These are phyloP conservation scores for Eucalyptus fibrosa DNA, from an alignment of 345 rosid genomes.

Conservation along the genomic window DNA sequence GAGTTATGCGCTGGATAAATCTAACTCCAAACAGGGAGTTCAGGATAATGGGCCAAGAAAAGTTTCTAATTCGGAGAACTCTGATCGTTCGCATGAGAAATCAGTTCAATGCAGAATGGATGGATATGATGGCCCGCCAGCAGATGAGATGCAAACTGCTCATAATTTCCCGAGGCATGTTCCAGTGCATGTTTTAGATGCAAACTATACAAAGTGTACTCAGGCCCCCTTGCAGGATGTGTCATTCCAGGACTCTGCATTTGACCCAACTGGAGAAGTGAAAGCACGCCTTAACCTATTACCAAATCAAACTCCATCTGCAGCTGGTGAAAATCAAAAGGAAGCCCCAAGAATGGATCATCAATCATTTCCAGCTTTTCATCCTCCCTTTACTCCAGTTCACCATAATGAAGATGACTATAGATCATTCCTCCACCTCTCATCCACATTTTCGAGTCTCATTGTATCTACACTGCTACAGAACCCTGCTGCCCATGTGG, in stretches of 20 bases:
- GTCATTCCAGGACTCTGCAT: slow-evolving; percentile 9
- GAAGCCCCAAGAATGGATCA: slow-evolving; percentile 21
- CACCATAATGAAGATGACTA: slow-evolving; percentile 51
- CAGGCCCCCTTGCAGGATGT: slow-evolving; percentile 36
- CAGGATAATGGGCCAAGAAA: slow-evolving; percentile 34
- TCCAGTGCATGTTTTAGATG: slow-evolving; percentile 47
- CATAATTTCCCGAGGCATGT: slow-evolving; percentile 68
- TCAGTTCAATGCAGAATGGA: slow-evolving; percentile 15
- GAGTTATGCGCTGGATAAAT: slow-evolving; percentile 2
- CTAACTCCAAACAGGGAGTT: slow-evolving; percentile 28
- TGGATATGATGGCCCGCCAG: slow-evolving; percentile 4
- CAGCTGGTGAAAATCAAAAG: slow-evolving; percentile 31
- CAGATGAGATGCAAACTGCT: slow-evolving; percentile 35
- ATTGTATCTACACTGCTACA: slow-evolving; percentile 61
- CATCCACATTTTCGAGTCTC: slow-evolving; percentile 69
- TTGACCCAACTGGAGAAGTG: slow-evolving; percentile 21
- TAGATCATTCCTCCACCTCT: slow-evolving; percentile 52
- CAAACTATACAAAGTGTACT: slow-evolving; percentile 26
- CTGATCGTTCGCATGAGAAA: slow-evolving; percentile 18
- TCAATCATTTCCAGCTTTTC: slow-evolving; percentile 44
- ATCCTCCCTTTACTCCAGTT: slow-evolving; percentile 28
- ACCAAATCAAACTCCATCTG: slow-evolving; percentile 40
- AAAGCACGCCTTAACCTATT: slow-evolving; percentile 22
- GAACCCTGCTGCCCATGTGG: slow-evolving; percentile 78
- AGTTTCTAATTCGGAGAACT: slow-evolving; percentile 24